phyloP scores from a whole-genome alignment of 805 yeast genomes.

The Jamesozyma rosinii region DNA sequence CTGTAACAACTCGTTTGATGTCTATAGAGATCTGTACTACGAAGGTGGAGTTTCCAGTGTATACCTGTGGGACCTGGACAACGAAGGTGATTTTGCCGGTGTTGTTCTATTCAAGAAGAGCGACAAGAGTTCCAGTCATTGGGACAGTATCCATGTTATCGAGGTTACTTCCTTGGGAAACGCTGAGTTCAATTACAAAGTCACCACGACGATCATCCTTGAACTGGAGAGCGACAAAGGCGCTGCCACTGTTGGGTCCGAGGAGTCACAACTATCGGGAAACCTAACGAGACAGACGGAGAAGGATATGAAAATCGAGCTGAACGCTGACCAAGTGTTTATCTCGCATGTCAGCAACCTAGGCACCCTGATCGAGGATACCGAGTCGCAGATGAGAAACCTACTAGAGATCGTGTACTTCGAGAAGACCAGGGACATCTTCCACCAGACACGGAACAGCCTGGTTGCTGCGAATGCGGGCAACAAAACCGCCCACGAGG shows the following conservation, averaged over 20 bases:
- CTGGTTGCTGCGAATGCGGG: constrained; percentile 12
- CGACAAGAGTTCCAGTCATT: constrained; percentile 39
- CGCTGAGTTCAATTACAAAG: constrained; percentile 43
- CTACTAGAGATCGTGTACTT: constrained; percentile 88
- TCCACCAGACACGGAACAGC: constrained; percentile 53
- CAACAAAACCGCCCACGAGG: constrained; percentile 28
- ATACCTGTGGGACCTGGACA: constrained; percentile 84
- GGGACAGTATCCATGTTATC: constrained; percentile 94
- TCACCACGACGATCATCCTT: constrained; percentile 82
- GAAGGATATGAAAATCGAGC: constrained; percentile 33
- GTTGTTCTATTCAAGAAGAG: constrained; percentile 74
- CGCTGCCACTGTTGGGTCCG: constrained; percentile 17
- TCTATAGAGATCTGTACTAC: constrained; percentile 86
- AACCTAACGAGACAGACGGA: constrained; percentile 78
- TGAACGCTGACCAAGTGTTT: constrained; percentile 26
- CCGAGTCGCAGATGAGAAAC: constrained; percentile 79
- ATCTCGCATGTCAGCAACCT: constrained; percentile 76
- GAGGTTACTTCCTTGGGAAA: constrained; percentile 47
- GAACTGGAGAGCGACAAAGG: constrained; percentile 39
- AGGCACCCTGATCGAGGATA: constrained; percentile 78
- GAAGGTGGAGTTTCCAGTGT: constrained; percentile 90
- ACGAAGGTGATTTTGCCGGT: constrained; percentile 64
- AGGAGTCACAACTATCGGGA: constrained; percentile 55
- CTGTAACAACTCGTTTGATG: constrained; percentile 85
- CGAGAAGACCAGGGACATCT: constrained; percentile 84